phyloP scores from a whole-genome alignment of 2,329 filamentous ascomycete species.

The Keithomyces neogunnii region DNA sequence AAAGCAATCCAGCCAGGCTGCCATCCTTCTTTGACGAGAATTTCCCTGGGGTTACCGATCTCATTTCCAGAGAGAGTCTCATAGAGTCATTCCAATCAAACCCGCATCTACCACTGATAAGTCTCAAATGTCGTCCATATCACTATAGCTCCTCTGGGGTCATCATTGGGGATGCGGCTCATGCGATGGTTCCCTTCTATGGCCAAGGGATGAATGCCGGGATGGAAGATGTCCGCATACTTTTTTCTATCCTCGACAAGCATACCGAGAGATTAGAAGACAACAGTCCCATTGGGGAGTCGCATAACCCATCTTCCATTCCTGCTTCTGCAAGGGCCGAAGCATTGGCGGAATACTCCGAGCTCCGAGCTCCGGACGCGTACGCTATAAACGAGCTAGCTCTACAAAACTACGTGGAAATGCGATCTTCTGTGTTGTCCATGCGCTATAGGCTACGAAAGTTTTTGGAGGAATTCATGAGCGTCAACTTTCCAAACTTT shows the following conservation, averaged over 20 bases:
- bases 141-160: conserved; percentile 71
- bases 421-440: conserved; percentile 78
- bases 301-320: conserved; percentile 26
- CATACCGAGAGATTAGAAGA: conserved; percentile 38
- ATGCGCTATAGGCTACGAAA: conserved; percentile 75
- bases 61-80: conserved; percentile 62
- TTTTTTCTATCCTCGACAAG: conserved; percentile 75
- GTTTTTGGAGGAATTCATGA: conserved; percentile 74
- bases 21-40: conserved; percentile 69
- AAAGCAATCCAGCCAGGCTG: conserved; percentile 50
- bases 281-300: conserved; percentile 28
- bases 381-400: conserved; percentile 90
- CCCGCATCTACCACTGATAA: conserved; percentile 87
- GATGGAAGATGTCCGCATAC: conserved; percentile 82
- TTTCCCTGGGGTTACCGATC: conserved; percentile 75
- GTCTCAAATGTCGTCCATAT: conserved; percentile 85
- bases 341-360: conserved; percentile 70
- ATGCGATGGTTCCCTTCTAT: conserved; percentile 98
- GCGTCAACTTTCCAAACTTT: conserved; percentile 62
- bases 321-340: conserved; percentile 47
- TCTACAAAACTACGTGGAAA: conserved; percentile 85
- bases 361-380: conserved; percentile 65
- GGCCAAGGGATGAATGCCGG: conserved; percentile 97
- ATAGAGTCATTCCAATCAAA: conserved; percentile 69
- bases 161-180: conserved; percentile 86